phyloP scores from a whole-genome alignment of 2,329 filamentous ascomycete species.

The Ophiostoma montium region DNA sequence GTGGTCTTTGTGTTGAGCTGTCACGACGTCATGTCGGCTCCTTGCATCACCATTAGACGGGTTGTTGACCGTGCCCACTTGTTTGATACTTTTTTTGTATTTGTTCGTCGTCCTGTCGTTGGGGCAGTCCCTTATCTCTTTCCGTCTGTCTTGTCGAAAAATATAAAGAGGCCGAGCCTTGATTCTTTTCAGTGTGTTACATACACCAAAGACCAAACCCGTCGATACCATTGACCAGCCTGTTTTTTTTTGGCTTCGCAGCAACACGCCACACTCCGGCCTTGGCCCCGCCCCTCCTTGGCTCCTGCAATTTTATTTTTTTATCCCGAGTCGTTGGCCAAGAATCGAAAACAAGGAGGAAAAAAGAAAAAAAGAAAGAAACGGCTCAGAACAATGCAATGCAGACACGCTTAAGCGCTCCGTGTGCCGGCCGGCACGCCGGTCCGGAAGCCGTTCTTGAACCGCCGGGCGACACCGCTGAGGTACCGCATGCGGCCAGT shows the following conservation, averaged over 20 bases:
- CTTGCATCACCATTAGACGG: no score
- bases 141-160: no score
- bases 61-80: not conserved
- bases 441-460: conserved; percentile 95
- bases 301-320: conserved; percentile 2
- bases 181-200: not conserved
- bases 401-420: conserved; percentile 23
- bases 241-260: not conserved
- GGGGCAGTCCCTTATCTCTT: no score
- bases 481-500: conserved; percentile 93
- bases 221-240: not conserved
- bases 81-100: not conserved
- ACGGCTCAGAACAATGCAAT: no score
- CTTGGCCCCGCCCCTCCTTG: not conserved
- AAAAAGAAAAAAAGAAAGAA: not conserved
- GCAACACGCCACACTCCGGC: not conserved
- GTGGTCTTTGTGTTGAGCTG: not conserved
- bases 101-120: not conserved
- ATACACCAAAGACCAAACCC: conserved; percentile 1
- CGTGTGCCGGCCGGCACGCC: conserved; percentile 75
- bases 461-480: conserved; percentile 80
- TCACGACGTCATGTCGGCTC: no score
- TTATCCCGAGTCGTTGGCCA: not conserved
- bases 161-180: no score
- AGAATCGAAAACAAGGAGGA: not conserved